Base-by-base conservation (phyloP, 306 rosid genomes). In the Malus asiatica region DNA sequence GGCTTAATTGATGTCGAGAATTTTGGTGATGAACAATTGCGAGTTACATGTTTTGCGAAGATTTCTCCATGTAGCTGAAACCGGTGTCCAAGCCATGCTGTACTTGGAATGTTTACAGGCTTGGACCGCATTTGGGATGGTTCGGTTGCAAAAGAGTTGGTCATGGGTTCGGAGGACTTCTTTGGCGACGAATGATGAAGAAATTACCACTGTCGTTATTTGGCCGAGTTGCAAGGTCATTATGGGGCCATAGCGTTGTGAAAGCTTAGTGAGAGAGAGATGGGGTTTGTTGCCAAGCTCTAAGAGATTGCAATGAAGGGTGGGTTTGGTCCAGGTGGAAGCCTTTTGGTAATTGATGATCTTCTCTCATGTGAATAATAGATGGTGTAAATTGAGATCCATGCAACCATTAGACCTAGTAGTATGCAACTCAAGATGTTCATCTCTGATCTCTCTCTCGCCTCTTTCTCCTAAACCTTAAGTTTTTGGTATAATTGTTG, bases 251-350 rank as follows among this genome's bases (percentile, higher is more conserved):
- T 77, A 58, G 32, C 46, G 48, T 45, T 68, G 44, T 46, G 90
- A 76, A 8, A 84, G 82, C 6, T 80, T 63, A 23, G 85, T 15
- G 1, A 89, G n/a, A 2, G 89, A 52, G 69, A 48, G 59, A 77
- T 83, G 88, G 13, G 90, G 89, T 25, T 73, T 82, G 22, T 80
- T 59, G 1, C 84, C 94, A 2, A 89, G 75, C 42, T 83, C 85
- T 30, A 81, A 60, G 38, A 91, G 85, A 80, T 89, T 91, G 8
- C 93, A 1, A 91, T 51, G 1, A 89, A 9, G 1, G 88, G 11
- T 1, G 83, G 89, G 1, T 2, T 14, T 3, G 91, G 96, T 5
- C 93, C 88, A 2, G 93, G 90, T 52, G 93, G 88, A 20, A 38
- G 32, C 6, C 63, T 35, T 42, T 7, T 46, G 8, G 27, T n/a